Base-by-base conservation (phyloP, 2,329 filamentous ascomycete genomes). In the Madurella fahalii region DNA sequence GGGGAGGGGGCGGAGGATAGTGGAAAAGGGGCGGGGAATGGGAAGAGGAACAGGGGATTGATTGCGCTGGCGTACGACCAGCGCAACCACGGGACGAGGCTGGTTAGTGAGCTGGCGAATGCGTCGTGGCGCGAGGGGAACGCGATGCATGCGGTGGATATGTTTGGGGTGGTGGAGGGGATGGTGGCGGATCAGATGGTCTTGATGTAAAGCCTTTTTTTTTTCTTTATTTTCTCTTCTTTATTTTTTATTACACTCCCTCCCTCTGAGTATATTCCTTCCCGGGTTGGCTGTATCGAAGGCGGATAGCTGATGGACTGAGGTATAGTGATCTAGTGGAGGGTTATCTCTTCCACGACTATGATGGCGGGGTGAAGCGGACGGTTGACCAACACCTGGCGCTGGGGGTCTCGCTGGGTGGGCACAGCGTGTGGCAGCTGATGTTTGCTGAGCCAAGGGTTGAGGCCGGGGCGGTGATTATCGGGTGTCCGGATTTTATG, bases 41-140 rank as follows among this genome's bases (percentile, higher is more conserved):
- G 59, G 63, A 32, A 63, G 58, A 46, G 66, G 67, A 57, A 51
- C 66, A 50, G 71, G 73, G 88, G 87, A 0, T 72, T 97, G 40
- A 85, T 97, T 47, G 91, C 89, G 2, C 81, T 92, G 12, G 82
- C 87, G 2, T 95, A 96, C 70, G 94, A 97, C 72, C 91, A 96
- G 75, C 82, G 93, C 44, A 97, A 97, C 70, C 94, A 97, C 71
- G 94, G 94, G 25, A 79, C 81, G 2, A 77, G 94, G 52, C 71
- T 84, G 56, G 81, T 93, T 2, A 79, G 86, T 63, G 73, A 80
- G 8, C 62, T 78, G 16, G 84, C 87, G 25, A 97, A 96, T 68
- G 77, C 86, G 62, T 79, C 86, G 4, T 97, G 92, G 93, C 80
- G 82, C 42, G 72, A 82, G 39, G 91, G 90, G 31, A 96, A 96